Evolutionary conservation across 495 filamentous ascomycete genomes (phyloP).

Genomic region (Penicillium parvum): DNA sequence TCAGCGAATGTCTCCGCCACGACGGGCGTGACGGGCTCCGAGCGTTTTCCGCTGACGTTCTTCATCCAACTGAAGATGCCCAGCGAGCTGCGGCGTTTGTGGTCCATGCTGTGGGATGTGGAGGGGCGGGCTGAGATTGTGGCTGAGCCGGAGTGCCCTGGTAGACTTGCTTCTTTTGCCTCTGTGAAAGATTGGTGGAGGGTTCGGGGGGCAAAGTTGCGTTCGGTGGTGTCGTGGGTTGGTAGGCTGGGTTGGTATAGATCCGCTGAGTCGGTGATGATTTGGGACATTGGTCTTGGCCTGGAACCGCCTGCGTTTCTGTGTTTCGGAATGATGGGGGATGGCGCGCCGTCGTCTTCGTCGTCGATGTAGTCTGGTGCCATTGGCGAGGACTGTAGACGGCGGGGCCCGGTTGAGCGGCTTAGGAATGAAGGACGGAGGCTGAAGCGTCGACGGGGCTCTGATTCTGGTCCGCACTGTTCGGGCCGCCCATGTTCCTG

Average conservation of each 20-base stretch:
- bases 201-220: neutral
- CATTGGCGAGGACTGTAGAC: conserved; percentile 26
- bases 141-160: conserved; percentile 10
- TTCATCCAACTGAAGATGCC: conserved; percentile 46
- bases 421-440: conserved; percentile 36
- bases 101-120: conserved; percentile 30
- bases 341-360: conserved; percentile 33
- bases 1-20: conserved; percentile 19
- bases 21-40: conserved; percentile 9
- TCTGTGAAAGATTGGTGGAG: conserved; percentile 31
- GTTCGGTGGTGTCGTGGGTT: conserved; percentile 5
- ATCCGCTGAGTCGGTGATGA: conserved; percentile 14
- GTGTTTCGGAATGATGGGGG: conserved; percentile 35
- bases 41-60: conserved; percentile 28
- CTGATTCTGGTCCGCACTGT: conserved; percentile 18
- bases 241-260: conserved; percentile 7
- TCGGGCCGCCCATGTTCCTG: too few relatives aligned
- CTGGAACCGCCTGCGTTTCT: conserved; percentile 9
- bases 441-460: conserved; percentile 31
- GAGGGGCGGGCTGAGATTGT: conserved; percentile 23
- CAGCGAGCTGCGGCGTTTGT: conserved; percentile 39
- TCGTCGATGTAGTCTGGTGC: conserved; percentile 19
- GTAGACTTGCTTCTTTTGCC: conserved; percentile 6
- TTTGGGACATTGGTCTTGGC: conserved; percentile 20
- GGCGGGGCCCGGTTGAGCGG: conserved; percentile 24